Evolutionary conservation across 2,329 filamentous ascomycete species (phyloP).

Genomic region (Fonsecaea nubica): DNA sequence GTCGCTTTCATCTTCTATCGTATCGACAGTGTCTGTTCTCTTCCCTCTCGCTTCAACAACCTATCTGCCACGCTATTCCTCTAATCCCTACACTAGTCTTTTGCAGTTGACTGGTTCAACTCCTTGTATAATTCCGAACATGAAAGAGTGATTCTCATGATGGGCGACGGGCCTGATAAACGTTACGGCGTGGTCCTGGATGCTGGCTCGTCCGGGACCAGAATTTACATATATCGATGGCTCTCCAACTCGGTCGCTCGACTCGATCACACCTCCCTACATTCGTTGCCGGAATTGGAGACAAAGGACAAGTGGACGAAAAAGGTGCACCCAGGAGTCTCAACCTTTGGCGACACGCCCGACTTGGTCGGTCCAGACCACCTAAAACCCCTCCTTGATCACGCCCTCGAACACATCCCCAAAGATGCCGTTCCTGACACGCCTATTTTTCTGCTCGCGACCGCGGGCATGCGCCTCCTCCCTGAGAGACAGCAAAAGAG

Average conservation of each 20-base stretch:
- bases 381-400: slow-evolving; percentile 77
- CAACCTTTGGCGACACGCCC: slow-evolving; percentile 81
- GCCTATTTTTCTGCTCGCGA: slow-evolving; percentile 92
- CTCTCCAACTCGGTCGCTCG: slow-evolving; percentile 74
- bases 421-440: slow-evolving; percentile 78
- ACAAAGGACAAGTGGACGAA: slow-evolving; percentile 88
- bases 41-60: not conserved
- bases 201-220: slow-evolving; percentile 93
- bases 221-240: slow-evolving; percentile 94
- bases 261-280: slow-evolving; percentile 64
- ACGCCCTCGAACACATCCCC: slow-evolving; percentile 81
- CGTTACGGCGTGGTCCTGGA: slow-evolving; percentile 94
- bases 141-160: slow-evolving; percentile 1
- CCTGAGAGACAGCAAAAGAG: slow-evolving; percentile 73
- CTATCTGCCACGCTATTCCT: not conserved
- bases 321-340: slow-evolving; percentile 93
- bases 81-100: not conserved
- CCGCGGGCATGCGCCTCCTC: slow-evolving; percentile 90
- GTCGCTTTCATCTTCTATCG: not conserved
- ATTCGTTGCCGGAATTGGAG: slow-evolving; percentile 76
- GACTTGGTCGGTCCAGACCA: slow-evolving; percentile 81
- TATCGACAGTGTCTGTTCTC: not conserved
- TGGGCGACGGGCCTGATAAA: slow-evolving; percentile 45
- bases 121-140: not conserved
- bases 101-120: not conserved